A percentile compares a stretch with the other conserved stretches of the same genome.
These are phyloP conservation scores for Lecanicillium sp. DNA, from an alignment of 2,329 filamentous ascomycete genomes.

Conservation along the genomic window DNA sequence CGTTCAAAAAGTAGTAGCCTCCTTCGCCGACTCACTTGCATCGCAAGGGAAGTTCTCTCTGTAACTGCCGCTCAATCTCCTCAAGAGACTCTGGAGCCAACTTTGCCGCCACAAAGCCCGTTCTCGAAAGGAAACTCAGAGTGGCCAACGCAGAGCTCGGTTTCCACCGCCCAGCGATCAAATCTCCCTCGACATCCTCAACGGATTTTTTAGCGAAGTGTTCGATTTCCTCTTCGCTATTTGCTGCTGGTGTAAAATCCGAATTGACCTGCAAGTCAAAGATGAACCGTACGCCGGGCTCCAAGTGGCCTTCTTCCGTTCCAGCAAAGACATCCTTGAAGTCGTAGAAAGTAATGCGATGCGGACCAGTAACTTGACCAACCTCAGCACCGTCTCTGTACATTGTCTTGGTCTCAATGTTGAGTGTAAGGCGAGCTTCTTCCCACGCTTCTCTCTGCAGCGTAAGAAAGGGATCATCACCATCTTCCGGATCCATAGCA, in stretches of 20 bases:
- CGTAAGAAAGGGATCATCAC: constrained; percentile 18
- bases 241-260: constrained; percentile 14
- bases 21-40: too few species aligned
- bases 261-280: constrained; percentile 25
- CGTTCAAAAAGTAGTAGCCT: too few species aligned
- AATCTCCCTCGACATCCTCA: constrained; percentile 20
- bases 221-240: constrained; percentile 20
- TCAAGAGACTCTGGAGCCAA: constrained; percentile 14
- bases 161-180: constrained; percentile 23
- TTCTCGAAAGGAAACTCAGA: constrained; percentile 27
- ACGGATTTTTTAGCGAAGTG: constrained; percentile 20
- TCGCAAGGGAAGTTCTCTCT: constrained; percentile 7
- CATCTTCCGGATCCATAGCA: constrained; percentile 22
- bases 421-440: constrained; percentile 22
- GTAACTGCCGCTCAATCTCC: background rate
- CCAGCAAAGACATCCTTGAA: constrained; percentile 22
- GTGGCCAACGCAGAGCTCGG: constrained; percentile 32
- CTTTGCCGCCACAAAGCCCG: constrained; percentile 16
- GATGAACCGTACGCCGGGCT: constrained; percentile 29
- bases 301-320: constrained; percentile 23
- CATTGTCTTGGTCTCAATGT: constrained; percentile 15
- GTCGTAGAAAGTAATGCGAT: constrained; percentile 26
- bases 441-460: constrained; percentile 25
- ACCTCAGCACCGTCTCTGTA: constrained; percentile 11
- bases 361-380: constrained; percentile 16